Conservation (phyloP, 768 basidiomycete genomes). For the Xerocomus spinulosus region DNA sequence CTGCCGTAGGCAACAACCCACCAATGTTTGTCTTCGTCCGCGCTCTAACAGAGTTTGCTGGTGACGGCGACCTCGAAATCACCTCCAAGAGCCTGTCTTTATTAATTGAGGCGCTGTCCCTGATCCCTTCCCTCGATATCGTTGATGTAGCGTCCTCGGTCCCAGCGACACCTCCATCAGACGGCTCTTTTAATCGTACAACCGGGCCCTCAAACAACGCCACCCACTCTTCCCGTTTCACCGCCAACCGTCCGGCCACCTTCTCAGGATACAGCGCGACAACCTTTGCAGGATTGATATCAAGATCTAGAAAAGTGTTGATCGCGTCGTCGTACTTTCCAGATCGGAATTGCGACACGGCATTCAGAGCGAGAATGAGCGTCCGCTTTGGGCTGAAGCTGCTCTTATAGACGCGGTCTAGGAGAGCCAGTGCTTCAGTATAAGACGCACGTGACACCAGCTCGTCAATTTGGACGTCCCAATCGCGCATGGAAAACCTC, state of each 20-base stretch:
- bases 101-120: constrained; percentile 16
- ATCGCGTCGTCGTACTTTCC: constrained; percentile 75
- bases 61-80: constrained; percentile 31
- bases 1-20: constrained; percentile 34
- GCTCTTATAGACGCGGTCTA: constrained; percentile 42
- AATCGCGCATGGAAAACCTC: constrained; percentile 64
- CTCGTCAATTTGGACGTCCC: constrained; percentile 83
- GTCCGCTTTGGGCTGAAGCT: constrained; percentile 36
- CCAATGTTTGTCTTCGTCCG: constrained; percentile 56
- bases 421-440: constrained; percentile 71
- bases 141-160: constrained; percentile 27
- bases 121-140: constrained; percentile 24
- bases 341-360: constrained; percentile 69
- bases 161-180: background rate
- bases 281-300: constrained; percentile 92
- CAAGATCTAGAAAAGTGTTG: constrained; percentile 80
- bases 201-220: constrained; percentile 75
- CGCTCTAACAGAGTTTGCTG: constrained; percentile 42
- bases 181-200: constrained; percentile 13
- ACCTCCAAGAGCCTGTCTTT: constrained; percentile 17
- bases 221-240: constrained; percentile 71
- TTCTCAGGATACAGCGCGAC: constrained; percentile 82
- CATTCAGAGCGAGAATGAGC: constrained; percentile 67
- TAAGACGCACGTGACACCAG: constrained; percentile 66
- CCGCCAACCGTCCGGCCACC: constrained; percentile 73